phyloP scores from a whole-genome alignment of 2,329 filamentous ascomycete genomes.

The Knufia petricola region DNA sequence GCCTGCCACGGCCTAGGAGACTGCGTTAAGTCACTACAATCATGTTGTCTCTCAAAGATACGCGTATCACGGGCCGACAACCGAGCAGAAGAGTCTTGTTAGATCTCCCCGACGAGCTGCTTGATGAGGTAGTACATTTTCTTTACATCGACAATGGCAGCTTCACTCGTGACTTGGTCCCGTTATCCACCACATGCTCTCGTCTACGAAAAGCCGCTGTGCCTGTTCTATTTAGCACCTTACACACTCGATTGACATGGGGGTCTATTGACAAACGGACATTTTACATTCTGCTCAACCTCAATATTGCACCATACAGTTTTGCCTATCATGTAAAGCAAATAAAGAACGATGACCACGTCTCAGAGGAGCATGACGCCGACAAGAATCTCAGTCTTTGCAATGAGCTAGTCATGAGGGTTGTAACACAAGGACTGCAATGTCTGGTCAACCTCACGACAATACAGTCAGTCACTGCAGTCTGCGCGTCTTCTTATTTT shows the following conservation, averaged over 20 bases:
- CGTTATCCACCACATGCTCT: not conserved
- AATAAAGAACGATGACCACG: not conserved
- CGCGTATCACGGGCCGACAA: not conserved
- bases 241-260: conserved; percentile 6
- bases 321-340: conserved; percentile 13
- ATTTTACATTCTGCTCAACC: conserved; percentile 3
- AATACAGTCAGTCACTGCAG: not conserved
- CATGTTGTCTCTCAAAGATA: not conserved
- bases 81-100: not conserved
- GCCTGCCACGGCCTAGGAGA: not conserved
- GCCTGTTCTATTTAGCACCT: conserved; percentile 4
- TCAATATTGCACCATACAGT: not conserved
- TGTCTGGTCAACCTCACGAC: not conserved
- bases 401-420: conserved; percentile 4
- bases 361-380: not conserved
- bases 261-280: conserved; percentile 1
- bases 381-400: conserved; percentile 1
- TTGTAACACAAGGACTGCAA: not conserved
- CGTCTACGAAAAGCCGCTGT: conserved; percentile 5
- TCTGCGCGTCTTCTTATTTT: not conserved
- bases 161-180: conserved; percentile 1
- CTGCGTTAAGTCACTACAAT: not conserved
- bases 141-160: conserved; percentile 6
- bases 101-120: conserved; percentile 8
- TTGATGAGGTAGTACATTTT: not conserved